A percentile compares a stretch with the other conserved stretches of the same genome.
phyloP scores from a whole-genome alignment of 140 eudicot species.

The Senecio squalidus region DNA sequence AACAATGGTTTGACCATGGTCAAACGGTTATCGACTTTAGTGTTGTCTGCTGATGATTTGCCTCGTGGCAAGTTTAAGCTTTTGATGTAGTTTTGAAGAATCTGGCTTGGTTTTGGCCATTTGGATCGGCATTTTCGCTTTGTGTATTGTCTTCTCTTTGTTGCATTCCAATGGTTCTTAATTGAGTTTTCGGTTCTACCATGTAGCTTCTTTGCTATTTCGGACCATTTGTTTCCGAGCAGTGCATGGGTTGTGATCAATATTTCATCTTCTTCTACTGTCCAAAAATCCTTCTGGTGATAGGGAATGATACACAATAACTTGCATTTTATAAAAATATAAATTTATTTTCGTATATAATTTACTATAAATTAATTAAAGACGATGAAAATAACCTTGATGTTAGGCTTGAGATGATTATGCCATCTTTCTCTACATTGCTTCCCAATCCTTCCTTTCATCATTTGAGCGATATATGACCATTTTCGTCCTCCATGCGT shows the following conservation, averaged over 20 bases:
- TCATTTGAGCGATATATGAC: constrained; percentile 69
- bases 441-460: constrained; percentile 85
- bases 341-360: too few species aligned
- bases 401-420: constrained; percentile 75
- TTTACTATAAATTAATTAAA: background rate
- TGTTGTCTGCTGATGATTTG: constrained; percentile 14
- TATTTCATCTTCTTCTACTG: constrained; percentile 7
- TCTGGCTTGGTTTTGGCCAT: constrained; percentile 52
- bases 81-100: constrained; percentile 66
- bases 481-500: constrained; percentile 63
- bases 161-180: constrained; percentile 82
- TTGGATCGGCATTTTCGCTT: constrained; percentile 58
- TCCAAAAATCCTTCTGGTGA: constrained; percentile 2
- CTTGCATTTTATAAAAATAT: too few species aligned
- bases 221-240: constrained; percentile 46
- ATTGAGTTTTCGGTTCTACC: constrained; percentile 76
- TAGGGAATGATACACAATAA: background rate
- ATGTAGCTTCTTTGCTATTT: constrained; percentile 65
- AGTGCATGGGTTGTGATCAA: constrained; percentile 5
- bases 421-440: constrained; percentile 95
- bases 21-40: background rate
- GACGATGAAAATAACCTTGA: constrained; percentile 37
- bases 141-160: constrained; percentile 66
- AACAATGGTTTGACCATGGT: background rate
- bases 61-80: constrained; percentile 37